A percentile compares a stretch with the other conserved stretches of the same genome.
These are phyloP conservation scores for Imleria badia DNA, from an alignment of 768 basidiomycete species.

Conservation along the genomic window DNA sequence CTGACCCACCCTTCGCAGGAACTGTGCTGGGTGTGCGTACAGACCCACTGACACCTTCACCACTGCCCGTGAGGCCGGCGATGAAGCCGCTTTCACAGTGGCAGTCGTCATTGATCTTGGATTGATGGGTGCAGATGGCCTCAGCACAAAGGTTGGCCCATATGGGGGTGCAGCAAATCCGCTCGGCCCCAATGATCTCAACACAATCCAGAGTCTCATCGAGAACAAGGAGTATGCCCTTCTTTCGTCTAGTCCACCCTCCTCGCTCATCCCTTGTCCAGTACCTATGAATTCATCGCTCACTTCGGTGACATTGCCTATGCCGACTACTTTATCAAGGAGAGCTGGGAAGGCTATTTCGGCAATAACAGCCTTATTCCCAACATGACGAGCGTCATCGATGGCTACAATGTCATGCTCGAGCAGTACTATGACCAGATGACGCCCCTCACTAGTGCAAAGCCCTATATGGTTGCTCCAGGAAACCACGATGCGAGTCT, in stretches of 20 bases:
- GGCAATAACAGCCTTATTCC: slow-evolving; percentile 27
- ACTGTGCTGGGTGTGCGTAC: slow-evolving; percentile 29
- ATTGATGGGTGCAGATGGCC: slow-evolving; percentile 28
- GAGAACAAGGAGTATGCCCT: slow-evolving; percentile 26
- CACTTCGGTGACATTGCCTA: slow-evolving; percentile 29
- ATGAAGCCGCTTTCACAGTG: slow-evolving; percentile 20
- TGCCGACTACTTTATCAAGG: slow-evolving; percentile 29
- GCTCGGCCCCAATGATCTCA: slow-evolving; percentile 26
- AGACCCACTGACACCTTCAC: slow-evolving; percentile 24
- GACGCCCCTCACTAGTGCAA: slow-evolving; percentile 22
- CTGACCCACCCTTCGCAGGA: slow-evolving; percentile 8
- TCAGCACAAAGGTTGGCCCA: slow-evolving; percentile 31
- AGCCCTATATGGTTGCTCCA: slow-evolving; percentile 26
- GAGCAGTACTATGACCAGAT: slow-evolving; percentile 32
- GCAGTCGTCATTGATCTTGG: slow-evolving; percentile 29
- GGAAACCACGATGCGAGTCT: slow-evolving; percentile 27
- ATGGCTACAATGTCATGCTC: slow-evolving; percentile 25
- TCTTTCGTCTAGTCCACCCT: not conserved
- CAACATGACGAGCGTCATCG: slow-evolving; percentile 23
- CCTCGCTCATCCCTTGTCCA: slow-evolving; percentile 4
- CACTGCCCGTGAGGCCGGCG: slow-evolving; percentile 21
- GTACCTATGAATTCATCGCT: slow-evolving; percentile 27
- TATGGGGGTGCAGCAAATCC: slow-evolving; percentile 20
- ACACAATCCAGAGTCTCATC: slow-evolving; percentile 30
- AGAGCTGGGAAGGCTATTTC: slow-evolving; percentile 33